Percentiles rank a stretch among this genome's conserved stretches.
Conservation (phyloP, 768 basidiomycete genomes). For the Tubosaeta brunneosetosa region DNA sequence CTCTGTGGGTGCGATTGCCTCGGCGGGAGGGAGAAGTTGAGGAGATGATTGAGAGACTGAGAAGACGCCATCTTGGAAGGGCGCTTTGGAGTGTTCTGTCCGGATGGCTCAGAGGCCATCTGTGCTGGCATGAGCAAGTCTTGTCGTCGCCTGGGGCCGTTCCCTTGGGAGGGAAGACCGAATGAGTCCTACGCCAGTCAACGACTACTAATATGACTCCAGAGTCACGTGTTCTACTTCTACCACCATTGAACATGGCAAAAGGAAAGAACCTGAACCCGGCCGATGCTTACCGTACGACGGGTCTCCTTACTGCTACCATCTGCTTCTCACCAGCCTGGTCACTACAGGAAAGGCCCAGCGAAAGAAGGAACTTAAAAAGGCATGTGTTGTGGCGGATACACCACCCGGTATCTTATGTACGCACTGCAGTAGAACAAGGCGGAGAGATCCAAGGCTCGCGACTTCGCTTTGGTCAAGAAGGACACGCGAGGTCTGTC, state of each 20-base stretch:
- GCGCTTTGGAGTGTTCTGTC: conserved; percentile 48
- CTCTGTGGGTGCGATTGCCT: conserved; percentile 61
- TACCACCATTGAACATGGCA: conserved; percentile 53
- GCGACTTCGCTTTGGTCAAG: conserved; percentile 90
- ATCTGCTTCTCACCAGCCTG: background rate
- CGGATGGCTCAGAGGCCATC: conserved; percentile 24
- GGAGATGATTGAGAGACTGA: conserved; percentile 74
- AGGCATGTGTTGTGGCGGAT: conserved; percentile 40
- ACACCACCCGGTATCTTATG: conserved; percentile 11
- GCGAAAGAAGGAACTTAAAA: conserved; percentile 93
- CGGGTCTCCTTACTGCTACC: background rate
- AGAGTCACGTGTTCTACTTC: conserved; percentile 24
- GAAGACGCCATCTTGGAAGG: conserved; percentile 62
- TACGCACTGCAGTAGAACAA: conserved; percentile 76
- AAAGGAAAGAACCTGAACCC: conserved; percentile 88
- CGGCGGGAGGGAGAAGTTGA: conserved; percentile 92
- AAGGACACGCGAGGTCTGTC: conserved; percentile 80
- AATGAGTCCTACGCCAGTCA: conserved; percentile 4
- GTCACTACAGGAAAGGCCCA: conserved; percentile 72
- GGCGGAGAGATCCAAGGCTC: conserved; percentile 68
- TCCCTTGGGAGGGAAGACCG: conserved; percentile 47
- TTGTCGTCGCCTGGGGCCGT: conserved; percentile 29
- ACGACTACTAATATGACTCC: conserved; percentile 18
- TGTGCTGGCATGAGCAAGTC: conserved; percentile 20
- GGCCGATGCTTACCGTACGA: conserved; percentile 88